Base-by-base conservation (phyloP, 2,329 filamentous ascomycete genomes). In the Bimuria novae-zelandiae region DNA sequence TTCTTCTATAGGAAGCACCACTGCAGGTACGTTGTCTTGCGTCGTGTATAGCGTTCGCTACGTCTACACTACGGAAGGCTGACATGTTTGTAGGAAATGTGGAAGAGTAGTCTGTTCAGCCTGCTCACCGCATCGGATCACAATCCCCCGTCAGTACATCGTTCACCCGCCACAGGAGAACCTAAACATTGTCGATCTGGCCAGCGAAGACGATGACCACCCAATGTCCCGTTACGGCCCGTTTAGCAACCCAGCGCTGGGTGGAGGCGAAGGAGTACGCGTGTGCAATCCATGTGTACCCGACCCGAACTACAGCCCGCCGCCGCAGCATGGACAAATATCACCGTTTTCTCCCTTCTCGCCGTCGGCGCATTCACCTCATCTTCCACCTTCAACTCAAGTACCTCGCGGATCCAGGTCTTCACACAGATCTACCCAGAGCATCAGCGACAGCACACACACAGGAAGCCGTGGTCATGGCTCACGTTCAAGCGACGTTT, bases 121-220 rank as follows among this genome's bases (percentile, higher is more conserved):
- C 17, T 97, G 93, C 76, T 97, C 93, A 2, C 93, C 93, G 3
- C 93, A 97, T 73, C 85, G 92, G 56, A 97, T 97, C 69, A 96
- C 90, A 3, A 97, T 97, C 58, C 93, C 93, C 1, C 84, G 92
- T 60, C 90, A 94, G 69, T 97, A 90, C 71, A 96, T 97, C 60
- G 92, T 97, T 22, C 88, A 88, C 42, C 89, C 90, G 3, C 60
- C 66, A 64, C 78, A 69, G 16, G 52, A 47, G n/a, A 49, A 17
- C 1, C 51, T 55, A 6, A 61, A 56, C 51, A 60, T 77, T n/a
- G 68, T 80, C 35, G 77, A 80, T 66, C 67, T 80, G 10, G 80
- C 77, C 29, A 71, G 69, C 19, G 77, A 79, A 19, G 69, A 71
- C n/a, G 56, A 64, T 33, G 57, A 53, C 27, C 67, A 58, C 51